Conservation (phyloP, 441 rosid species). For the Euphorbia celastroides region DNA sequence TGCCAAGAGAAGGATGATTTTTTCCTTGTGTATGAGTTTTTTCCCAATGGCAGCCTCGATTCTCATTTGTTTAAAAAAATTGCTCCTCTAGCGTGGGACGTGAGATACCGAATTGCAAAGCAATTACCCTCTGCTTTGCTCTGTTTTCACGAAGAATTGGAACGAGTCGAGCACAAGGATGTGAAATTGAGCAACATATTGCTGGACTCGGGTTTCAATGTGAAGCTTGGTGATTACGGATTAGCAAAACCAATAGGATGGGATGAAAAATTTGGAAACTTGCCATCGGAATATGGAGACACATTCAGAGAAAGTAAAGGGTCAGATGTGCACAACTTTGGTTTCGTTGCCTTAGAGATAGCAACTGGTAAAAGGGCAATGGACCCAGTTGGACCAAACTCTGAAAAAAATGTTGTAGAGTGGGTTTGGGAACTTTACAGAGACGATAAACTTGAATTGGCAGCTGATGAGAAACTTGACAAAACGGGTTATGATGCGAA, state of each 20-base stretch:
- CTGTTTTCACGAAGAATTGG: slow-evolving; percentile 27
- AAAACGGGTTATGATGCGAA: slow-evolving; percentile 13
- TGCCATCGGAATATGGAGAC: neutral
- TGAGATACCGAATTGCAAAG: slow-evolving; percentile 22
- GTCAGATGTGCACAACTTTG: slow-evolving; percentile 23
- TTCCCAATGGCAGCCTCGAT: slow-evolving; percentile 34
- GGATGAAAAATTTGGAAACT: slow-evolving; percentile 22
- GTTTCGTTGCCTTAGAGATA: slow-evolving; percentile 31
- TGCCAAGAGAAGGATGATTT: neutral
- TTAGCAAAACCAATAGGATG: slow-evolving; percentile 25
- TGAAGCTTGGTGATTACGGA: slow-evolving; percentile 40
- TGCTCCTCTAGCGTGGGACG: slow-evolving; percentile 20
- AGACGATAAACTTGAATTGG: slow-evolving; percentile 17
- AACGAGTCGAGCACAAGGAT: slow-evolving; percentile 17
- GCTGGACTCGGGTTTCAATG: slow-evolving; percentile 25
- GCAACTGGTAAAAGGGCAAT: slow-evolving; percentile 28
- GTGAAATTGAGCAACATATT: neutral
- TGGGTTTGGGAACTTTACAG: slow-evolving; percentile 46
- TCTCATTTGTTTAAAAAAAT: slow-evolving; percentile 28
- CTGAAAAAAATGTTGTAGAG: slow-evolving; percentile 23
- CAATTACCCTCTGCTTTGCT: slow-evolving; percentile 27
- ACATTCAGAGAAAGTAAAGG: slow-evolving; percentile 25
- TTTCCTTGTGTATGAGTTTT: slow-evolving; percentile 19
- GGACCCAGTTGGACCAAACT: neutral
- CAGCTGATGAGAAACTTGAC: slow-evolving; percentile 27